A percentile compares a stretch with the other conserved stretches of the same genome.
Evolutionary conservation across 176 grass and related monocot species (phyloP).

Genomic region (Saccharum spontaneum): DNA sequence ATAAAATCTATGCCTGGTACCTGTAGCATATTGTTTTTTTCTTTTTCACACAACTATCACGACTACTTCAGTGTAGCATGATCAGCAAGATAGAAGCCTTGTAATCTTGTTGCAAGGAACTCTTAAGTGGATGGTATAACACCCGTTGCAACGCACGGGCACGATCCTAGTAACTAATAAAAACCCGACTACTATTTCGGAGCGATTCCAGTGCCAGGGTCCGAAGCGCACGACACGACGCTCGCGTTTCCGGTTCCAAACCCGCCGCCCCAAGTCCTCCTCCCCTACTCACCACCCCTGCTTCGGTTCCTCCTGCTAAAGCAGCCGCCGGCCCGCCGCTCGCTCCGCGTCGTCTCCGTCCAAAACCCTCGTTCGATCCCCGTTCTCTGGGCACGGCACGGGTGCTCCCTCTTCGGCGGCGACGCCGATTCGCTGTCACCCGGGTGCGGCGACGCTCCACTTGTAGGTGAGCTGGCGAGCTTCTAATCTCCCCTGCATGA

Average conservation of each 20-base stretch:
- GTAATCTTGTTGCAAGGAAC: no score
- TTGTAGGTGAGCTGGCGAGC: background rate
- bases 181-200: no score
- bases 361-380: background rate
- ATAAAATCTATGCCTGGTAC: no score
- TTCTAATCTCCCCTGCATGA: background rate
- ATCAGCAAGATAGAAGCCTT: no score
- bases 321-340: background rate
- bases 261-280: background rate
- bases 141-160: no score
- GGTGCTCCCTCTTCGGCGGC: background rate
- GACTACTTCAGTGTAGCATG: no score
- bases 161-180: no score
- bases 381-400: background rate
- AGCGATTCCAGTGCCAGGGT: no score
- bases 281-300: background rate
- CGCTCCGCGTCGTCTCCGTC: background rate
- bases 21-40: no score
- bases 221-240: background rate
- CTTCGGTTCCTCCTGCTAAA: background rate
- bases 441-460: background rate
- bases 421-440: background rate
- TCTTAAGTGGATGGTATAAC: no score
- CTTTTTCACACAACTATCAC: no score
- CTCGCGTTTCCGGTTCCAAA: background rate